Conservation (phyloP, 129 eudicot genomes). For the Mikania micrantha region DNA sequence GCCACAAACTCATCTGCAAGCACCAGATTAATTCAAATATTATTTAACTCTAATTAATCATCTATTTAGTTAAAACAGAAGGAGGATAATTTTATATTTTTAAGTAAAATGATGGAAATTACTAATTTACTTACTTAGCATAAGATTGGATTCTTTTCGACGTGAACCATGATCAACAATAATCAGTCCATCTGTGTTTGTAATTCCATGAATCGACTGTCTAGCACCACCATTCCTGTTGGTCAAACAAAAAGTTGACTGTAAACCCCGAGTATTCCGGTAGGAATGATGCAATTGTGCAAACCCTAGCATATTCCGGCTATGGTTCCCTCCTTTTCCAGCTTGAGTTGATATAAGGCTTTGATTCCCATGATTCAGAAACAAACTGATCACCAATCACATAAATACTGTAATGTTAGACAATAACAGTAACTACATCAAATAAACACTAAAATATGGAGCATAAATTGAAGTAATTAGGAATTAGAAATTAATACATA, state of each 20-base stretch:
- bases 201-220: slow-evolving; percentile 38
- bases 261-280: slow-evolving; percentile 21
- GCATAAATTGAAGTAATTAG: not conserved
- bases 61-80: not conserved
- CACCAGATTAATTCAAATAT: not conserved
- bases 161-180: slow-evolving; percentile 96
- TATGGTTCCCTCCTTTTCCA: slow-evolving; percentile 34
- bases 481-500: not conserved
- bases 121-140: slow-evolving; percentile 55
- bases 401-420: not conserved
- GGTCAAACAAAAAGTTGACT: slow-evolving; percentile 40
- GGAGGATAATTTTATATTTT: too few species aligned
- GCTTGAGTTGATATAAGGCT: slow-evolving; percentile 22
- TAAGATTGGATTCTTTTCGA: slow-evolving; percentile 76
- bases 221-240: slow-evolving; percentile 39
- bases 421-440: not conserved
- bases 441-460: not conserved
- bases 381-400: slow-evolving; percentile 14
- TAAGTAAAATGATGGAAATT: too few species aligned
- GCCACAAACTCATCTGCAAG: slow-evolving; percentile 83
- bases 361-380: slow-evolving; percentile 19
- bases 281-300: slow-evolving; percentile 20
- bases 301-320: slow-evolving; percentile 23
- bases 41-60: not conserved
- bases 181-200: slow-evolving; percentile 63